phyloP scores from a whole-genome alignment of 2,329 filamentous ascomycete species.

The Trichoderma sp. region DNA sequence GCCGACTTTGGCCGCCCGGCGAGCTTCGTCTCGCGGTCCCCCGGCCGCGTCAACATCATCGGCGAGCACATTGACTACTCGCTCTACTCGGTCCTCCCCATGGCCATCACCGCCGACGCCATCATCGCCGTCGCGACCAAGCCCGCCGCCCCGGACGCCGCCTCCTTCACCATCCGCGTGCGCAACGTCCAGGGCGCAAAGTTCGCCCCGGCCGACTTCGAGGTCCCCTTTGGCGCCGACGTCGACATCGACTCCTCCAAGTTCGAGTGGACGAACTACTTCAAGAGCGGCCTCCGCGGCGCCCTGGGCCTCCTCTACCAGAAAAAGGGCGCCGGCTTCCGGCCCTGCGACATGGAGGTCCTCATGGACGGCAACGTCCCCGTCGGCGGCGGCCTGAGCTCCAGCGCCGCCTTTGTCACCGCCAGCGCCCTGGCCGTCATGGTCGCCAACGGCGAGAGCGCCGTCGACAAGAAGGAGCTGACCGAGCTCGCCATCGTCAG shows the following conservation, averaged over 20 bases:
- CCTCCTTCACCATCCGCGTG: constrained; percentile 70
- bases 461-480: constrained; percentile 86
- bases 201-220: constrained; percentile 76
- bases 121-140: constrained; percentile 75
- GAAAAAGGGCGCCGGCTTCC: constrained; percentile 63
- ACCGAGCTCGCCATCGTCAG: constrained; percentile 93
- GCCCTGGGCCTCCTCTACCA: constrained; percentile 76
- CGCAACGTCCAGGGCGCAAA: constrained; percentile 76
- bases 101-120: constrained; percentile 90
- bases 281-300: constrained; percentile 86
- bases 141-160: constrained; percentile 50
- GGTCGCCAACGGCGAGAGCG: constrained; percentile 75
- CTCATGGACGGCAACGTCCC: constrained; percentile 91
- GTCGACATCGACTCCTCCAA: constrained; percentile 82
- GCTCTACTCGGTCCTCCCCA: constrained; percentile 91
- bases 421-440: constrained; percentile 86
- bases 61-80: constrained; percentile 99
- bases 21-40: constrained; percentile 84
- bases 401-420: constrained; percentile 91
- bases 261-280: constrained; percentile 98
- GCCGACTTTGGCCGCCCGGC: constrained; percentile 68
- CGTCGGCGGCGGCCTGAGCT: constrained; percentile 87
- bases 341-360: constrained; percentile 76
- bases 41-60: constrained; percentile 95
- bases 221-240: constrained; percentile 62